A percentile compares a stretch with the other conserved stretches of the same genome.
Conservation (phyloP, 108 stramenopile genomes). For the Cyclostephanos tholiformis region DNA sequence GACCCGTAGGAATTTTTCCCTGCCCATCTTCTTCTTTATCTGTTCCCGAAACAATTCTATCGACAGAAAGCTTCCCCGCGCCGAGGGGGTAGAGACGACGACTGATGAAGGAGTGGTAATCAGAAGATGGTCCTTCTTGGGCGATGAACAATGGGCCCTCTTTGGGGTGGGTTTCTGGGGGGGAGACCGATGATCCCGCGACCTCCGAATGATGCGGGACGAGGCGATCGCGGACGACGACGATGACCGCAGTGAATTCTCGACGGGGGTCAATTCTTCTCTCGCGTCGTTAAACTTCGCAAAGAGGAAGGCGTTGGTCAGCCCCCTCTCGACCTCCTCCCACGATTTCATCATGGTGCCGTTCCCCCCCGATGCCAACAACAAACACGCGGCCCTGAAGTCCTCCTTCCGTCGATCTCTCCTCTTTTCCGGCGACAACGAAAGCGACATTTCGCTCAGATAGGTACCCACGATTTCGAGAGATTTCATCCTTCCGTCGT, state of each 20-base stretch:
- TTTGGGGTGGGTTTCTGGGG: constrained; percentile 25
- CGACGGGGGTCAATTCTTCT: not conserved
- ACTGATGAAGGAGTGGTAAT: not conserved
- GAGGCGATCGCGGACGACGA: not conserved
- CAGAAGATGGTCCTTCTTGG: constrained; percentile 19
- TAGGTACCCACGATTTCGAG: constrained; percentile 5
- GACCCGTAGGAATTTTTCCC: constrained; percentile 12
- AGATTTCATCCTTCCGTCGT: constrained; percentile 1
- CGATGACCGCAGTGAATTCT: not conserved
- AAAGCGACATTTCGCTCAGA: not conserved
- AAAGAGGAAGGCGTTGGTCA: constrained; percentile 18
- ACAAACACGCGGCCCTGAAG: constrained; percentile 11
- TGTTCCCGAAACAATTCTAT: constrained; percentile 7
- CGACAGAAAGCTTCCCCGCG: not conserved
- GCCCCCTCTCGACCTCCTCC: constrained; percentile 21
- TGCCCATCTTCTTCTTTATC: constrained; percentile 22
- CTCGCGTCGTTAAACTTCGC: not conserved
- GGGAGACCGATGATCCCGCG: not conserved
- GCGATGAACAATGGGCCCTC: constrained; percentile 16
- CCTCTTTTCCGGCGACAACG: not conserved
- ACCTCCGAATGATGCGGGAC: not conserved
- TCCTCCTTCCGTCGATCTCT: not conserved
- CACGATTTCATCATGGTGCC: constrained; percentile 19
- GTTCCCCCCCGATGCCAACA: constrained; percentile 25
- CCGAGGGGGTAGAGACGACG: not conserved